These are phyloP conservation scores for Mycena venus DNA, from an alignment of 768 basidiomycete species.

Conservation along the genomic window DNA sequence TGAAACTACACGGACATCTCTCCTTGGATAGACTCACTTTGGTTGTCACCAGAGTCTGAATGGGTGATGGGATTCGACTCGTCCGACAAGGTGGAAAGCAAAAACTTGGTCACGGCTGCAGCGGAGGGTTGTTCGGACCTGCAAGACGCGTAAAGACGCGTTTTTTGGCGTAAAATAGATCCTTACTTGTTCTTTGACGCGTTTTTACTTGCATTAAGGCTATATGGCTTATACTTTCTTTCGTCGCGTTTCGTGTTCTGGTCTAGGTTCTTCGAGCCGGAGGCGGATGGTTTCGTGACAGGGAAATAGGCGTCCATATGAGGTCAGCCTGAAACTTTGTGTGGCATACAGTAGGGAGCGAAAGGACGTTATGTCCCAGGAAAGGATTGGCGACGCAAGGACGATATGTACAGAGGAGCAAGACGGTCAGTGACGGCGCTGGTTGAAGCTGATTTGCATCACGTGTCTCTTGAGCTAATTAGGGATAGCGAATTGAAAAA, in stretches of 20 bases:
- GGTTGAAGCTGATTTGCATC: neutral
- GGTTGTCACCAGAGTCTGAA: constrained; percentile 71
- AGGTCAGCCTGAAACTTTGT: constrained; percentile 5
- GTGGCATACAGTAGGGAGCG: constrained; percentile 20
- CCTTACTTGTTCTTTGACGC: constrained; percentile 26
- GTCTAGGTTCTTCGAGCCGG: constrained; percentile 13
- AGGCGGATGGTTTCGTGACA: constrained; percentile 33
- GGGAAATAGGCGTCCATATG: constrained; percentile 41
- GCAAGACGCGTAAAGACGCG: constrained; percentile 27
- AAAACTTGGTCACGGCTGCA: constrained; percentile 65
- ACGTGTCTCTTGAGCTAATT: neutral
- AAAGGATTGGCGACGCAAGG: neutral
- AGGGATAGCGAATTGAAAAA: neutral
- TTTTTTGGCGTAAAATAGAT: neutral
- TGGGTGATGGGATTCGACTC: constrained; percentile 85
- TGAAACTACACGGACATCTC: constrained; percentile 38
- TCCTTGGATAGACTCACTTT: constrained; percentile 57
- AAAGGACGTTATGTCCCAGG: constrained; percentile 18
- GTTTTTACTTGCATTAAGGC: constrained; percentile 26
- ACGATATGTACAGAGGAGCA: constrained; percentile 17
- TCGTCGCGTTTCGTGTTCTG: constrained; percentile 30
- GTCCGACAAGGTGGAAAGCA: constrained; percentile 73
- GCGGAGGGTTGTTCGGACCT: constrained; percentile 48
- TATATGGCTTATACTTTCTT: constrained; percentile 31
- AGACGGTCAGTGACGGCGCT: neutral